Base-by-base conservation (phyloP, 2,329 filamentous ascomycete genomes). In the Davidsoniella neocaledoniae region DNA sequence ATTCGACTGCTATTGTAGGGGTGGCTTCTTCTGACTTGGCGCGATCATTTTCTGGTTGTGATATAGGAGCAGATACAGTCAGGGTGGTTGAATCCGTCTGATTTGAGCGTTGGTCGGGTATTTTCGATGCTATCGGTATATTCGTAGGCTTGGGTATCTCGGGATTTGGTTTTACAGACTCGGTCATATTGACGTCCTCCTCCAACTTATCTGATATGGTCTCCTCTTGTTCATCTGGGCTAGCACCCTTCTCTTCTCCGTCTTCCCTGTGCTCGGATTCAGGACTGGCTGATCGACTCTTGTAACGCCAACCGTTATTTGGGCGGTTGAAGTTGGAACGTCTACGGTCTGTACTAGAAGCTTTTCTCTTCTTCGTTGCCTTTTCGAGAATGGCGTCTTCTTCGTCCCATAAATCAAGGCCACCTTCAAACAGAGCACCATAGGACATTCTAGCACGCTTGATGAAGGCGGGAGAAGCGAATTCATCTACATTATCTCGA, bases 381-480 rank as follows among this genome's bases (percentile, higher is more conserved):
- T 61, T 25, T 33, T 40, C 43, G 19, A 50, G 29, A 16, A 48
- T 44, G 9, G 26, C 52, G 26, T 46, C 44, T 12, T 83, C 77
- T 23, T 83, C 82, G 53, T 85, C 79, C 12, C 90, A 81, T 3
- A 79, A 74, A 57, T 87, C 79, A 54, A 77, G 72, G 1, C 71
- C 71, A 4, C 72, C 72, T 55, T 83, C 76, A 46, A 81, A 76
- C 0, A 82, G 64, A 0, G 77, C 76, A 1, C 80, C 80, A 50
- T 81, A 81, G 0, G 83, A 87, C 3, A 82, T 66, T 50, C 82
- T 72, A 12, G 76, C 73, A 48, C 81, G 73, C 61, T 83, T 88
- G 17, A 86, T 65, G 56, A 93, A 94, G 0, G 85, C 84, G 0
- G 87, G 87, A 2, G 86, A 93, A 4, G 75, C 69, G 66, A 79